Conservation (phyloP, 2,329 filamentous ascomycete genomes). For the Monilinia laxa region DNA sequence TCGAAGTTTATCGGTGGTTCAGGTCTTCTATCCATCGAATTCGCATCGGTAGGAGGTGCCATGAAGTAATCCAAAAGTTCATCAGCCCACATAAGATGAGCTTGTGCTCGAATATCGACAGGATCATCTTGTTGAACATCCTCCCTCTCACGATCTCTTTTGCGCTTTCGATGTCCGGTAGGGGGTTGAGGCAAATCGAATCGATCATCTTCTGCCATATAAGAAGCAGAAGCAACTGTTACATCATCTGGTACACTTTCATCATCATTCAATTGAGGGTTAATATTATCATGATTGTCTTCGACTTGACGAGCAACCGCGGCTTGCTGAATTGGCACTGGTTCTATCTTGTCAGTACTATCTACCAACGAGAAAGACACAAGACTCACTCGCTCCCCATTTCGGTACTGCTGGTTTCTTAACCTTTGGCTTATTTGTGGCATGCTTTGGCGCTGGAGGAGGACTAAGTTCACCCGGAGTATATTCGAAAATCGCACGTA, state of each 20-base stretch:
- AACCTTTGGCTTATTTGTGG: constrained; percentile 80
- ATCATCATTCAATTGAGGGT: constrained; percentile 66
- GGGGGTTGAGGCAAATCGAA: constrained; percentile 67
- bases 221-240: constrained; percentile 80
- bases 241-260: constrained; percentile 76
- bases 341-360: constrained; percentile 39
- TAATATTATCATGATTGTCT: constrained; percentile 66
- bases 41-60: constrained; percentile 63
- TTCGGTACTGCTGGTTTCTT: constrained; percentile 66
- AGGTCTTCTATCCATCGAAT: constrained; percentile 61
- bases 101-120: constrained; percentile 68
- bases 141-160: constrained; percentile 59
- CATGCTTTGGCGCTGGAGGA: constrained; percentile 89
- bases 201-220: constrained; percentile 80
- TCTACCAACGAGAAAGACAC: constrained; percentile 24
- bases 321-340: constrained; percentile 34
- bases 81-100: constrained; percentile 89
- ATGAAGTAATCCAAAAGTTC: constrained; percentile 96
- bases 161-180: constrained; percentile 70
- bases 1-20: constrained; percentile 84
- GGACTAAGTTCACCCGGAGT: constrained; percentile 81
- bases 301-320: constrained; percentile 47
- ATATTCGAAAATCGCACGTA: constrained; percentile 87
- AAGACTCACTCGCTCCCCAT: constrained; percentile 49
- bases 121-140: constrained; percentile 53